Base-by-base conservation (phyloP, 768 basidiomycete species). In the Russula compacta region DNA sequence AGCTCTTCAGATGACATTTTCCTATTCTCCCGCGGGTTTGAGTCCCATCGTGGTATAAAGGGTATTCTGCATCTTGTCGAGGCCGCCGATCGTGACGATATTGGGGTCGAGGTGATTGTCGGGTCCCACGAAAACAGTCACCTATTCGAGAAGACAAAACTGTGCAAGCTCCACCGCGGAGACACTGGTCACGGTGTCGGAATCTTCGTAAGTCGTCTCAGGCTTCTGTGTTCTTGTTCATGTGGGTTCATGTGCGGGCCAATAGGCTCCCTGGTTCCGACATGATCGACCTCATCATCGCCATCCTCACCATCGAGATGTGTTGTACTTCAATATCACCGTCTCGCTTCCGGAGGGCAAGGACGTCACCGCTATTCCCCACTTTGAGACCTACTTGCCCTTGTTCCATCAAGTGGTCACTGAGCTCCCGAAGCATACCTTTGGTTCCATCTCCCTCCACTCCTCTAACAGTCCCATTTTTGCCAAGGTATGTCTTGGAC, bases 101-200 rank as follows among this genome's bases (percentile, higher is more conserved):
- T 64, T 42, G 59, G 63, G n/a, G 53, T 64, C 19, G 63, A 64
- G 5, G 29, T 64, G 19, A 29, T 40, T 14, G 60, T 52, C 6
- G 63, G 59, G 9, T 56, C 24, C 19, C 10, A 44, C 7, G n/a
- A 54, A 14, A 8, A 29, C 2, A 50, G 53, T 11, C 24, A 44
- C 12, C 17, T 56, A 42, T 58, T 63, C 24, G 42, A 61, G 33
- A 51, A 8, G 21, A 46, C 53, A 10, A 33, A 17, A 6, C 6
- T 61, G n/a, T 64, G 63, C 32, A 51, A 24, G 11, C 36, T 64
- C n/a, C 40, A n/a, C 19, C 54, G 53, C 38, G 47, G 44, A 1
- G 8, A 51, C n/a, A 8, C 40, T 24, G 63, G 63, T 17, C 43
- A 61, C 15, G 63, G 63, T 17, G 14, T 64, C 10, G 63, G 48